Evolutionary conservation across 768 basidiomycete species (phyloP), one percentile per base, ranked within the genome.

Genomic region (Pleurotus tuoliensis): DNA sequence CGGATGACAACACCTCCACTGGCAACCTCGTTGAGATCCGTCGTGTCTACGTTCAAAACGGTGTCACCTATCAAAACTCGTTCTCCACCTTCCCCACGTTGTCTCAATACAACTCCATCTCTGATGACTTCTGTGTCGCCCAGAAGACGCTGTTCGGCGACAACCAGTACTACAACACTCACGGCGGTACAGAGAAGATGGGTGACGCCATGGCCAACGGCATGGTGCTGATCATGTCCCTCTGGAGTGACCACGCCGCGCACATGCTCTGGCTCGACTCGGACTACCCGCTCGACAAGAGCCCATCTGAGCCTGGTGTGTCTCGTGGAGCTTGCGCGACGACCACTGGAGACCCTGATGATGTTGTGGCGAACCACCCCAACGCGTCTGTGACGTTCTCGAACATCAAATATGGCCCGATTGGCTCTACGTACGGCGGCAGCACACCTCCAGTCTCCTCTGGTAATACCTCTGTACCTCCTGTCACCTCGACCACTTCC

Each of bases 191-290:
- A 20, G 54, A 55, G 44, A 39, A 13, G 7, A 61, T 61, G 60
- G 58, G 60, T 20, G 25, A 61, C 47, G 57, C 74, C 3, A 61
- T 74, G 60, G 67, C 81, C 62, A 59, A 57, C 46, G 74, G 74
- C 25, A 68, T 73, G 64, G 74, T 72, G 22, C 63, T 75, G 53
- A 69, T 71, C 47, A 61, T 76, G 64, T 70, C 67, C 40, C 56
- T 82, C 58, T 81, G 82, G 82, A 80, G 81, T 63, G 81, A 83
- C 69, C 73, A 82, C 63, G 71, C 69, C 25, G 80, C 69, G 54
- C 69, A 74, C 68, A 82, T 83, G 82, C 73, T 80, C 61, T 83
- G 82, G 76, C 78, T 83, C 67, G 80, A 82, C 72, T 68, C 69
- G 63, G 70, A 68, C 73, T 81, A 79, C 73, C 82, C 76, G 52